phyloP scores from a whole-genome alignment of 805 yeast genomes.

The Wickerhamiella siamensis region DNA sequence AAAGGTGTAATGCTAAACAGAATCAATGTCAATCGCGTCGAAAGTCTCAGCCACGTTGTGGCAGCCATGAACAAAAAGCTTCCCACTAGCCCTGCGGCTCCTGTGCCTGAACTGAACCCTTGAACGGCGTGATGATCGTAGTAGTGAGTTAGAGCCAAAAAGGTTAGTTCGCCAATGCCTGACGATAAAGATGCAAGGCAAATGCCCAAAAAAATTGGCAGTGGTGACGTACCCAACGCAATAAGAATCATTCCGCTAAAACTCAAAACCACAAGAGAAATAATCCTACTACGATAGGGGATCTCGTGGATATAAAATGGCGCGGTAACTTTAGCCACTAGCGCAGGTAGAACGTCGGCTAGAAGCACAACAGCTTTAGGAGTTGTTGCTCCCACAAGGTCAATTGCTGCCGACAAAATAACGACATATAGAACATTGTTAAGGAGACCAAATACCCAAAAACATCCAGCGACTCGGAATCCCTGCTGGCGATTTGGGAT shows the following conservation, averaged over 20 bases:
- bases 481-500: too few species aligned
- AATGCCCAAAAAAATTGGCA: constrained; percentile 47
- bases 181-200: constrained; percentile 68
- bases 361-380: constrained; percentile 79
- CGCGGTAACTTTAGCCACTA: constrained; percentile 51
- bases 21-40: constrained; percentile 41
- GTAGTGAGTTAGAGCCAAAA: constrained; percentile 72
- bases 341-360: constrained; percentile 79
- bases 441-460: constrained; percentile 72
- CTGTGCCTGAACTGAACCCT: constrained; percentile 92
- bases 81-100: constrained; percentile 87
- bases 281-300: constrained; percentile 44
- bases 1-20: constrained; percentile 35
- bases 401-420: constrained; percentile 82
- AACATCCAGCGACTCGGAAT: constrained; percentile 23
- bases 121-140: constrained; percentile 48
- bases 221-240: constrained; percentile 30
- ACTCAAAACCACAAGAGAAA: constrained; percentile 42
- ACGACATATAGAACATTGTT: constrained; percentile 87
- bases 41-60: constrained; percentile 52
- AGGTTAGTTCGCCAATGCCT: constrained; percentile 84
- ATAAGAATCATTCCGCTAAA: constrained; percentile 61
- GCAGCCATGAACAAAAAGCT: constrained; percentile 49
- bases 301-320: constrained; percentile 66
- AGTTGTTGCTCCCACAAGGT: constrained; percentile 64